These are phyloP conservation scores for Cyberlindnera xylosilytica DNA, from an alignment of 805 yeast genomes.

Conservation along the genomic window DNA sequence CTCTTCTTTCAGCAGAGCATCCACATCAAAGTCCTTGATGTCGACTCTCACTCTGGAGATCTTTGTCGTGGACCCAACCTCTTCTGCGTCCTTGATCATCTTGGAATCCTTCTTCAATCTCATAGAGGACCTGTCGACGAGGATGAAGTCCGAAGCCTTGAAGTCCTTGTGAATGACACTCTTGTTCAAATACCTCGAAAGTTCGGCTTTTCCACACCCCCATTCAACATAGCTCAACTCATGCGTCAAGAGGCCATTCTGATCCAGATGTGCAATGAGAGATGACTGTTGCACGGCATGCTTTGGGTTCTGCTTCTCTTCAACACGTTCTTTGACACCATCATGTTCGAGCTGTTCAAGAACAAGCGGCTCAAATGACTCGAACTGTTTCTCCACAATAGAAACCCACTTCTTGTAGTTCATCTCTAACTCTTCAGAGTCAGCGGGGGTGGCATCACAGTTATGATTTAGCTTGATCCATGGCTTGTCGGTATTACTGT, in stretches of 20 bases:
- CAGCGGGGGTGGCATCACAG: conserved; percentile 3
- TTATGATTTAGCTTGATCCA: conserved; percentile 57
- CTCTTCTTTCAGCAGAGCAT: conserved; percentile 36
- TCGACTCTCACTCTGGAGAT: conserved; percentile 60
- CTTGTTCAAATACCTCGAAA: conserved; percentile 57
- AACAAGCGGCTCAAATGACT: conserved; percentile 29
- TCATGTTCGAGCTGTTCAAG: conserved; percentile 28
- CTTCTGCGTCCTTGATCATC: conserved; percentile 50
- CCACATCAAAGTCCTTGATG: conserved; percentile 69
- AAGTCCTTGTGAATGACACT: conserved; percentile 26
- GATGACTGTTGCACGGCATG: conserved; percentile 85
- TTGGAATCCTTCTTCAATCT: conserved; percentile 77
- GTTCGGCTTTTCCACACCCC: conserved; percentile 90
- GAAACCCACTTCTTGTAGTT: conserved; percentile 31
- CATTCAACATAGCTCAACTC: conserved; percentile 58
- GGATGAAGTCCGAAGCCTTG: conserved; percentile 39
- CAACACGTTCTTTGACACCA: conserved; percentile 25
- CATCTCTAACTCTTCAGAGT: conserved; percentile 7
- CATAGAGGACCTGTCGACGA: conserved; percentile 75
- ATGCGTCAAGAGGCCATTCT: conserved; percentile 35
- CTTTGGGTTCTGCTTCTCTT: conserved; percentile 53
- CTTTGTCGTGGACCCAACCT: conserved; percentile 26
- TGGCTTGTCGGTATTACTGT: conserved; percentile 30
- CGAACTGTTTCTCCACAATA: conserved; percentile 36
- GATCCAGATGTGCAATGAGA: conserved; percentile 62